Evolutionary conservation across 129 eudicot species (phyloP).

Genomic region (Artemisia argyi): DNA sequence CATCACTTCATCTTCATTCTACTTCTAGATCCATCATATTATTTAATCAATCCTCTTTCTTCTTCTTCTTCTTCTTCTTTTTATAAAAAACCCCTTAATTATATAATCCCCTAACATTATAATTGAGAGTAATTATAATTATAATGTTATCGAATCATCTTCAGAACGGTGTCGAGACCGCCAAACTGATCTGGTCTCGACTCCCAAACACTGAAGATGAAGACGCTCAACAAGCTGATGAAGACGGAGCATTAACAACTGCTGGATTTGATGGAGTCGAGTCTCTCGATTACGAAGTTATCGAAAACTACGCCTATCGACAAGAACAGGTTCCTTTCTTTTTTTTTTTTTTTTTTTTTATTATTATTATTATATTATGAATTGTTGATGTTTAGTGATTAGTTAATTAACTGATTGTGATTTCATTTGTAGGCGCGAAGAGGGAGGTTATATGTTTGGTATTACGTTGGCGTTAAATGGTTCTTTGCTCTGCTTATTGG

Average conservation of each 20-base stretch:
- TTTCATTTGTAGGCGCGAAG: constrained; percentile 56
- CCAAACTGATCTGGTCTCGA: constrained; percentile 81
- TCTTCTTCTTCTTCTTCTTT: no score
- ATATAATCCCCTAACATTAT: no score
- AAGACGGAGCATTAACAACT: constrained; percentile 35
- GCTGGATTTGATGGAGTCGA: constrained; percentile 52
- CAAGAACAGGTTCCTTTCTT: constrained; percentile 60
- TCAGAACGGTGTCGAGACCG: constrained; percentile 86
- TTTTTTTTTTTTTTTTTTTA: no score
- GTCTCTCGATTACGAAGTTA: constrained; percentile 95
- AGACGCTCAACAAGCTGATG: constrained; percentile 29
- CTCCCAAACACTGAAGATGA: constrained; percentile 69
- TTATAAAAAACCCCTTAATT: no score
- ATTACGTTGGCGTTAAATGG: constrained; percentile 82
- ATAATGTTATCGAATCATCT: constrained; percentile 74
- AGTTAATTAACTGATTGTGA: not conserved
- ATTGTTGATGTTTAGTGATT: not conserved
- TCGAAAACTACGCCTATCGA: constrained; percentile 85
- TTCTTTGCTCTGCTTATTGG: constrained; percentile 86
- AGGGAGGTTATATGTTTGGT: constrained; percentile 77
- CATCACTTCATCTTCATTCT: no score
- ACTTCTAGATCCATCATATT: no score
- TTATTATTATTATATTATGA: not conserved
- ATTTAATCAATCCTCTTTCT: no score
- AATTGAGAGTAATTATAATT: no score